Evolutionary conservation across 208 protist species (phyloP).

Genomic region (Crithidia thermophila): DNA sequence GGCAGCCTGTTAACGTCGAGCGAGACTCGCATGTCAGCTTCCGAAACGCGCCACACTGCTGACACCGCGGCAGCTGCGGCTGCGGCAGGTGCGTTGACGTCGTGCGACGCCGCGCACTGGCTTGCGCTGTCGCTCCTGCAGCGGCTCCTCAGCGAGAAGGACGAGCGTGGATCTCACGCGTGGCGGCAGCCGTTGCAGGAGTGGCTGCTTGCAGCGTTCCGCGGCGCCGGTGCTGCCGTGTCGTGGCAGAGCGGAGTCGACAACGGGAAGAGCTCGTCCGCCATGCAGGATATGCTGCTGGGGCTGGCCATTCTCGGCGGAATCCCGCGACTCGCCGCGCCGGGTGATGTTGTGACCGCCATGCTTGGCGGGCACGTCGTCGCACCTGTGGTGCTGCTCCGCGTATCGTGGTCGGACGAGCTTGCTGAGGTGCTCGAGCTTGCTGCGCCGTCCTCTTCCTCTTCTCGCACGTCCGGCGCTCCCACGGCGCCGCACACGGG

Average conservation of each 20-base stretch:
- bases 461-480: background rate
- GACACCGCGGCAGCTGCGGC: constrained; percentile 7
- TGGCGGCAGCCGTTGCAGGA: constrained; percentile 55
- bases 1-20: constrained; percentile 29
- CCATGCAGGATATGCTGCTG: constrained; percentile 50
- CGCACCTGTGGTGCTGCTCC: constrained; percentile 47
- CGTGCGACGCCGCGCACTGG: constrained; percentile 51
- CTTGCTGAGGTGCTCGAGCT: constrained; percentile 72
- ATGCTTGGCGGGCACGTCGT: constrained; percentile 47
- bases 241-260: constrained; percentile 1
- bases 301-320: constrained; percentile 69
- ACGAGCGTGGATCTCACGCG: constrained; percentile 39
- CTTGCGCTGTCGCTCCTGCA: constrained; percentile 79
- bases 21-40: constrained; percentile 30
- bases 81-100: constrained; percentile 12
- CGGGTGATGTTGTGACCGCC: constrained; percentile 66
- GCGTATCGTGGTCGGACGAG: constrained; percentile 62
- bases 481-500: background rate
- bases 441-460: background rate
- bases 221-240: too few species aligned
- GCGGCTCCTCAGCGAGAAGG: constrained; percentile 49
- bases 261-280: too few species aligned
- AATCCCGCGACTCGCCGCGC: constrained; percentile 60
- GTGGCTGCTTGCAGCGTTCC: constrained; percentile 64
- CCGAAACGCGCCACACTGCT: constrained; percentile 24